phyloP scores from a whole-genome alignment of 345 rosid genomes.

The Tarenaya hassleriana region DNA sequence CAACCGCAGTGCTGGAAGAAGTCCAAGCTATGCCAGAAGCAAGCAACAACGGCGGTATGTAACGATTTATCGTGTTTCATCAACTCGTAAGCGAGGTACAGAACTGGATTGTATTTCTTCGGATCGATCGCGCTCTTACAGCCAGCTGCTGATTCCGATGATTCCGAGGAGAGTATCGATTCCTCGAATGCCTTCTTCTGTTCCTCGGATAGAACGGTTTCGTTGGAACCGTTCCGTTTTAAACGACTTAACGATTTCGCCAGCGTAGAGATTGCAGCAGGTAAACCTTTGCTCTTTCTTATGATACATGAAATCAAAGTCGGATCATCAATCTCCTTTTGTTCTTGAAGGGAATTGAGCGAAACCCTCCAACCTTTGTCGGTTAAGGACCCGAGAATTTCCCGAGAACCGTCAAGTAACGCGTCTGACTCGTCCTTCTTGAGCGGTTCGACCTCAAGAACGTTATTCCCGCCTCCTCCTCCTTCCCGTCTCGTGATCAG shows the following conservation, averaged over 20 bases:
- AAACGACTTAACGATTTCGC: constrained; percentile 24
- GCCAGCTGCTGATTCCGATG: neutral
- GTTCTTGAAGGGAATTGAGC: neutral
- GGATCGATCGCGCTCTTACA: neutral
- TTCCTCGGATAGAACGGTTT: no score
- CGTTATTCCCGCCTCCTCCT: neutral
- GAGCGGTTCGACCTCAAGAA: no score
- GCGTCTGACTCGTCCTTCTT: neutral
- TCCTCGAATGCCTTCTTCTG: neutral
- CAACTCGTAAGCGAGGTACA: constrained; percentile 22
- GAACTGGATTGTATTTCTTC: constrained; percentile 3
- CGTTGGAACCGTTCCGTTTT: neutral
- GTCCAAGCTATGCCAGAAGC: constrained; percentile 40
- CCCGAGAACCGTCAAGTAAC: constrained; percentile 19
- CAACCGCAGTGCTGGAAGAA: constrained; percentile 22
- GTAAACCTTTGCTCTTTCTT: constrained; percentile 9
- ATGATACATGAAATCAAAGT: neutral
- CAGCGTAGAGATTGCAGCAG: constrained; percentile 27
- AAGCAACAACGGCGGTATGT: constrained; percentile 10
- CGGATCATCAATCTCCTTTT: neutral
- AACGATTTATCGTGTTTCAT: constrained; percentile 8
- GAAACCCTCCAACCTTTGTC: neutral
- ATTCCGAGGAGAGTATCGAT: neutral
- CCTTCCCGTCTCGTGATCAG: constrained; percentile 22
- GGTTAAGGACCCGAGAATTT: constrained; percentile 1